These are phyloP conservation scores for Lactifluus rugatus DNA, from an alignment of 768 basidiomycete species.

Conservation along the genomic window DNA sequence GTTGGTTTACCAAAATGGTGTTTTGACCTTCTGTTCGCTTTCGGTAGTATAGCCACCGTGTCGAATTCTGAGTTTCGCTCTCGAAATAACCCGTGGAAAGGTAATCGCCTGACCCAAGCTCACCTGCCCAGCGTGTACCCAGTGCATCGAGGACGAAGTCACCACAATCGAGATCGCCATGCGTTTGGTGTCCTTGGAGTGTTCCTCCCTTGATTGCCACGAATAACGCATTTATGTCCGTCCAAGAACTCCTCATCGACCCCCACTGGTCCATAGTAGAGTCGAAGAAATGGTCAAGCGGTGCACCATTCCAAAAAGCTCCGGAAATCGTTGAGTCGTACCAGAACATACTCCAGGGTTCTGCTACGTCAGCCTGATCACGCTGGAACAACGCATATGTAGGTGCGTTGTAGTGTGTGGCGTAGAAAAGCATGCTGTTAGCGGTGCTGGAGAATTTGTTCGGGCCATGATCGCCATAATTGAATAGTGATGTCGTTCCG, in stretches of 20 bases:
- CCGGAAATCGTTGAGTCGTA: constrained; percentile 77
- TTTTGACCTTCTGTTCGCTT: constrained; percentile 98
- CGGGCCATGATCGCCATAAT: constrained; percentile 78
- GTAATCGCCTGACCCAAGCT: constrained; percentile 87
- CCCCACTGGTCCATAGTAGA: constrained; percentile 72
- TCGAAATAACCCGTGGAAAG: constrained; percentile 67
- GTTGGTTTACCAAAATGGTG: constrained; percentile 64
- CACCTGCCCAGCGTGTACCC: constrained; percentile 91
- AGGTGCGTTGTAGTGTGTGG: constrained; percentile 56
- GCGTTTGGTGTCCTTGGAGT: constrained; percentile 78
- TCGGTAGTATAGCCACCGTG: constrained; percentile 88
- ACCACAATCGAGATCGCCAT: constrained; percentile 89
- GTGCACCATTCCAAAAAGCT: constrained; percentile 83
- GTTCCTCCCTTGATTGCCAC: constrained; percentile 85
- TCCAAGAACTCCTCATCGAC: constrained; percentile 89
- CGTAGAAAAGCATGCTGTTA: constrained; percentile 78
- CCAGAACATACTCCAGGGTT: constrained; percentile 70
- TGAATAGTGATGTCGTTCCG: constrained; percentile 80
- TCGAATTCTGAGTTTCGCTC: constrained; percentile 54
- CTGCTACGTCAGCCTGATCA: constrained; percentile 54
- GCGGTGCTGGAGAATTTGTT: constrained; percentile 96
- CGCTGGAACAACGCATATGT: constrained; percentile 83
- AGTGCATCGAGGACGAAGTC: constrained; percentile 94
- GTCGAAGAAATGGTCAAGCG: constrained; percentile 78
- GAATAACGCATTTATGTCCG: constrained; percentile 71